Base-by-base conservation (phyloP, 2,329 filamentous ascomycete species). In the Decorospora gaudefroyi region DNA sequence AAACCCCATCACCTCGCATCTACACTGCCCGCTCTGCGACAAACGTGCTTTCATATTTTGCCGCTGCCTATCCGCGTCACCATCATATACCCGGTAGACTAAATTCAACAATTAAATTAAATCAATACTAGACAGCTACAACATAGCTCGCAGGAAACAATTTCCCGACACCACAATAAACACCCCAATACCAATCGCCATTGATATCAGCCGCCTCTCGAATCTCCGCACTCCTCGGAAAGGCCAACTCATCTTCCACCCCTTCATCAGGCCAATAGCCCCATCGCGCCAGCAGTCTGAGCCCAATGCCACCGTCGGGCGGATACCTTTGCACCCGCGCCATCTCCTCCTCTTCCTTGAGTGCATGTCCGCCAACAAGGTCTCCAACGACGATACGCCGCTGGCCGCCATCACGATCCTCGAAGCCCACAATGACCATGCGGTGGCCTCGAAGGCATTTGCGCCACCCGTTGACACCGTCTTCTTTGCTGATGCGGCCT, bases 161-260 rank as follows among this genome's bases (percentile, higher is more conserved):
- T 0, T 90, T 91, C 57, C 82, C 84, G 16, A 73, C 75, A 0
- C 90, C 90, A 72, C 90, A 90, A 75, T 95, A 96, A 18, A 84
- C 83, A 0, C 92, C 92, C 73, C 86, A 87, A 62, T 81, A 90
- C 91, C 91, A 97, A 67, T 96, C 90, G 12, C 86, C 88, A 67
- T 96, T 96, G 33, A 95, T 83, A 68, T 93, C 87, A 66, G 92
- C 86, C 25, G 87, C 83, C 73, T 97, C 92, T 5, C 79, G 78
- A 10, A 97, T 81, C 69, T 93, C 88, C 0, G 91, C 90, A 7
- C 87, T 85, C 36, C 84, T 84, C 0, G 92, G 92, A 58, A 97
- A 96, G 51, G 85, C 70, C 27, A 97, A 72, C 72, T 97, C 92
- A 64, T 96, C 88, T 13, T 75, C 76, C 1, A 80, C 80, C 0